These are phyloP conservation scores for Candida piceae DNA, from an alignment of 805 yeast genomes.

Conservation along the genomic window DNA sequence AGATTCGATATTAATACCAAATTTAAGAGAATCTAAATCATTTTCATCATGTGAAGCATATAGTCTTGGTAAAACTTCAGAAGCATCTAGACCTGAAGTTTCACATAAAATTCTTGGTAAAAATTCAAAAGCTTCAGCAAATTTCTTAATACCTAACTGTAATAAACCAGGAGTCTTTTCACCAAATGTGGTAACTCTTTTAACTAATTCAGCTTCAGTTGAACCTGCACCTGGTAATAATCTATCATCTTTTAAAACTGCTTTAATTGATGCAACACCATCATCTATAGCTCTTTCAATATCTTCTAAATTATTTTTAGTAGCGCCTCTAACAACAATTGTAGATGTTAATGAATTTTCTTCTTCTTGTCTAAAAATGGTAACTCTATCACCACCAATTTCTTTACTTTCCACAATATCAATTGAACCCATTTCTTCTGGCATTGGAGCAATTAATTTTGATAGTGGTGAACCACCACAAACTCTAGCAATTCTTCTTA, in stretches of 20 bases:
- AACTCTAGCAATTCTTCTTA: slow-evolving; percentile 90
- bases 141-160: slow-evolving; percentile 91
- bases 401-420: slow-evolving; percentile 88
- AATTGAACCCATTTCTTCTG: slow-evolving; percentile 86
- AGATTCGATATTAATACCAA: slow-evolving; percentile 78
- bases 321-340: slow-evolving; percentile 92
- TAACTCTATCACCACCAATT: slow-evolving; percentile 96
- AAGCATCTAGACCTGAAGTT: slow-evolving; percentile 87
- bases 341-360: slow-evolving; percentile 80
- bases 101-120: slow-evolving; percentile 91
- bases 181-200: slow-evolving; percentile 75
- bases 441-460: slow-evolving; percentile 89
- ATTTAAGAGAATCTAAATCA: slow-evolving; percentile 29
- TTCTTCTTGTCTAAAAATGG: slow-evolving; percentile 77
- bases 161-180: slow-evolving; percentile 90
- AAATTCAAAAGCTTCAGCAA: slow-evolving; percentile 91
- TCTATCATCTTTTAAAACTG: slow-evolving; percentile 74
- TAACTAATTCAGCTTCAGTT: slow-evolving; percentile 81
- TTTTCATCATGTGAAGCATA: slow-evolving; percentile 79
- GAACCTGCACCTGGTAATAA: slow-evolving; percentile 97
- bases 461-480: slow-evolving; percentile 97
- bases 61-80: slow-evolving; percentile 82
- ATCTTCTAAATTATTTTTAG: slow-evolving; percentile 89
- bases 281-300: slow-evolving; percentile 97
- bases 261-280: slow-evolving; percentile 89